These are phyloP conservation scores for Dendrobium catenatum DNA, from an alignment of 106 monocot genomes.

Conservation along the genomic window DNA sequence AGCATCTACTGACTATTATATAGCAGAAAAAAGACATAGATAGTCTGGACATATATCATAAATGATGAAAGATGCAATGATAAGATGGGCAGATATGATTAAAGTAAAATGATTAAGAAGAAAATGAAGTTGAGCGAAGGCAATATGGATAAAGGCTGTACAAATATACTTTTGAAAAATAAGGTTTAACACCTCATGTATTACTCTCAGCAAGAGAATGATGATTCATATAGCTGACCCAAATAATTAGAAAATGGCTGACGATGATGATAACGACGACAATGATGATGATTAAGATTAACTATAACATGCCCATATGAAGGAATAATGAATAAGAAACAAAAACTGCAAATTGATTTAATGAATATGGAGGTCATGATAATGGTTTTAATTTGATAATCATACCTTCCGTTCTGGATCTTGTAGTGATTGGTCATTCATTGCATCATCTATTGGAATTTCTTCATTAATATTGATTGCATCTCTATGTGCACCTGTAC, in stretches of 20 bases:
- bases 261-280: background rate
- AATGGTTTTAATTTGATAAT: background rate
- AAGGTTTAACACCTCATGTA: background rate
- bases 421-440: conserved; percentile 43
- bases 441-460: conserved; percentile 64
- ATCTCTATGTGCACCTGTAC: conserved; percentile 49
- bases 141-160: background rate
- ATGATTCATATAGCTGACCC: background rate
- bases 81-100: background rate
- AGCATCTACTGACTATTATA: too few species aligned
- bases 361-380: background rate
- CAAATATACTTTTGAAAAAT: background rate
- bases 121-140: background rate
- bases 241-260: background rate
- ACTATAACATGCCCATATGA: background rate
- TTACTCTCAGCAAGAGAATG: background rate
- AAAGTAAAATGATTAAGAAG: background rate
- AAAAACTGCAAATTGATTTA: background rate
- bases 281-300: background rate
- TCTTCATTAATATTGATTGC: conserved; percentile 96
- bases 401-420: conserved; percentile 73
- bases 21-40: too few species aligned
- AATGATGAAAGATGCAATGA: background rate
- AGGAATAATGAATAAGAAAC: background rate
- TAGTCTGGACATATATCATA: background rate